Conservation (phyloP, 305 asterid species). For the Euphrasia arctica region DNA sequence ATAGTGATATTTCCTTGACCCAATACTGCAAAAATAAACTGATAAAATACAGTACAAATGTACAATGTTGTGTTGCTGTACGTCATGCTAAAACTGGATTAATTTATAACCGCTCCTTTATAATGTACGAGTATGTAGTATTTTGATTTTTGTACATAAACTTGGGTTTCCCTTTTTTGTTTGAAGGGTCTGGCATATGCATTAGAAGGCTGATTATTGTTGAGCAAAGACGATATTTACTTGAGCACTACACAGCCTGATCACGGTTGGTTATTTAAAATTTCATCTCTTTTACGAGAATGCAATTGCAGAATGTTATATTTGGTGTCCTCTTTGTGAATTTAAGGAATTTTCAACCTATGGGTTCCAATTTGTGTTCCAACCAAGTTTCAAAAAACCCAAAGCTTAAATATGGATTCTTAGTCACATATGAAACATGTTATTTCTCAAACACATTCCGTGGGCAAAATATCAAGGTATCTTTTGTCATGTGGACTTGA, state of each 20-base stretch:
- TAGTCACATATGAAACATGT: not conserved
- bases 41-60: not conserved
- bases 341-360: no score
- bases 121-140: not conserved
- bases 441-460: not conserved
- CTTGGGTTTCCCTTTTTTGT: not conserved
- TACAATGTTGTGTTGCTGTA: slow-evolving; percentile 8
- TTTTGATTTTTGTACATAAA: no score
- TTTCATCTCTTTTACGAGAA: slow-evolving; percentile 4
- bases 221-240: slow-evolving; percentile 22
- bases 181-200: slow-evolving; percentile 50
- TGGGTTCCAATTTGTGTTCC: slow-evolving; percentile 12
- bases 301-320: no score
- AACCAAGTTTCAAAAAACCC: not conserved
- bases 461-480: not conserved
- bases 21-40: slow-evolving; percentile 13
- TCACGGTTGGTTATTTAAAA: slow-evolving; percentile 31
- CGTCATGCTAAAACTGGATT: slow-evolving; percentile 13
- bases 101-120: slow-evolving; percentile 4
- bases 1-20: not conserved
- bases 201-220: slow-evolving; percentile 43
- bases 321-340: no score
- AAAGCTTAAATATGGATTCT: not conserved
- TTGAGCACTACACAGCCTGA: slow-evolving; percentile 9
- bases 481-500: slow-evolving; percentile 3